Base-by-base conservation (phyloP, 1,284 basidiomycete genomes). In the Xerocomus alliaceus region DNA sequence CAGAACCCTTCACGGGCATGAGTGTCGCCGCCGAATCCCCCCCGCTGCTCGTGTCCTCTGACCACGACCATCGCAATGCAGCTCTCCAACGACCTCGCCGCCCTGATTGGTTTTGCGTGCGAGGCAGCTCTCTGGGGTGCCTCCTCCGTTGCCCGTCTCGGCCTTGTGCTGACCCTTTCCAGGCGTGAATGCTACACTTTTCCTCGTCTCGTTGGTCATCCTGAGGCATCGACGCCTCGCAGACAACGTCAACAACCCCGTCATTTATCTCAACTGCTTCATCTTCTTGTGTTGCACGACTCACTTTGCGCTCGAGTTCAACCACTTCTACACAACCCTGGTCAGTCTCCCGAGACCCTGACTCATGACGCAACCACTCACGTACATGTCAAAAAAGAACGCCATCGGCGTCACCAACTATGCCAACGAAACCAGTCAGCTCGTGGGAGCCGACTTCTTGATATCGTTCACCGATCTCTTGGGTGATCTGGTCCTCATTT, bases 271-370 rank as follows among this genome's bases (percentile, higher is more conserved):
- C 32, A 75, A 70, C 52, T 63, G 52, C 32, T 34, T 74, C 20
- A 71, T 80, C 24, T 80, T 81, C 52, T 29, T 68, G 4, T 67
- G 68, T 15, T 79, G 78, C 28, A 79, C 79, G 0, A 52, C 64
- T 8, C 78, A 80, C 57, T 81, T 74, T 64, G 74, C 68, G 0
- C 67, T 80, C 49, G 74, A 80, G 60, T 80, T 81, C 62, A 74
- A 74, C 55, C 77, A 80, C 59, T 78, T 73, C 50, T 74, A 76
- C 56, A 70, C 63, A 15, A 66, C 68, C 15, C 62, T 79, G 55
- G 79, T 78, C 22, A 55, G 76, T 37, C 17, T 47, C n/a, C n/a
- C 42, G 10, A 2, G 52, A 22, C 48, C 49, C 54, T 49, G 35
- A 54, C 48, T 12, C 24, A 18, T 39, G 22, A 56, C 51, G 28